Base-by-base conservation (phyloP, 345 rosid genomes). In the Cardamine resedifolia region DNA sequence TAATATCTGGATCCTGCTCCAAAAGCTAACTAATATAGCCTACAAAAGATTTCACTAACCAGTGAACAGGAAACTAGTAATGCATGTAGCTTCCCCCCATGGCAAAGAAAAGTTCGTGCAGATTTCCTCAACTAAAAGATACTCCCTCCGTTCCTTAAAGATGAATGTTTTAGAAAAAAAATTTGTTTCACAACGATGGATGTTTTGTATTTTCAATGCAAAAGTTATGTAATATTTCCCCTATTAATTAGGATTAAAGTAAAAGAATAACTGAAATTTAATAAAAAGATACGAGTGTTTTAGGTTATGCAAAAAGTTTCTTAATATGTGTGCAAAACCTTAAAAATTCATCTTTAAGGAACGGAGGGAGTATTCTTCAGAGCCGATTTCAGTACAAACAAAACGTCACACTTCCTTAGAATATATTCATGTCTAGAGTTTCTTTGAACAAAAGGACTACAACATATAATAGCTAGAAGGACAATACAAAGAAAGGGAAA, bases 401-500 rank as follows among this genome's bases (percentile, higher is more conserved):
- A 9, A 58, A 66, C 31, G 38, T 41, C 62, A 58, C 16, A 59
- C 15, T 31, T 60, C 23, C 38, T 21, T 43, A n/a, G n/a, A 34
- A 51, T 36, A 18, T 44, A 30, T 21, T 50, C 62, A 59, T n/a
- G 16, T 16, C 16, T 74, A 59, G 19, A 27, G 15, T 38, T 65
- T 48, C 50, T 57, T 65, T 5, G 15, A 66, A 49, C 26, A 4
- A 43, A 28, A 50, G 24, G 64, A 75, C 49, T 19, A 7, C 50
- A 26, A 3, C 47, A 41, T 44, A 24, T 60, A 16, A 5, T 61
- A 23, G n/a, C 45, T 68, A 33, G 18, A 44, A 44, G 51, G 44
- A n/a, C 6, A 12, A 47, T 27, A 36, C 47, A 66, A 49, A 70
- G 45, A 51, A 51, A 26, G 39, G 30, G 36, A 67, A 44, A 59